Conservation (phyloP, 1,284 basidiomycete genomes). For the Cryptococcus amylolentus region DNA sequence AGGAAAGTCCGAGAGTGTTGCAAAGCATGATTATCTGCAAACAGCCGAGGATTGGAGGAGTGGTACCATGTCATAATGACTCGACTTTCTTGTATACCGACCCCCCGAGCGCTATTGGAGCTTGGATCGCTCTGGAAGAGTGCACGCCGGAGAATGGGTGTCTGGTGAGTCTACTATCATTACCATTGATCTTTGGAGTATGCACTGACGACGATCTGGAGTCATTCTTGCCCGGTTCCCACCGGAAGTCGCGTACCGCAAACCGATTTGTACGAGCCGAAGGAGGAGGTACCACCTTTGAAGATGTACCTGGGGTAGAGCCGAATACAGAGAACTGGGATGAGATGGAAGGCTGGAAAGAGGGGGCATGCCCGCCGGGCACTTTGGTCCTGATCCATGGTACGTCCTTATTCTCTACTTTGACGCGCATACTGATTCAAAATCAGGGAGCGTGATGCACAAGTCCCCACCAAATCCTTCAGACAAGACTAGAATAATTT, state of each 20-base stretch:
- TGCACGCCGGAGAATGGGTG: conserved; percentile 83
- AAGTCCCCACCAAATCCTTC: conserved; percentile 75
- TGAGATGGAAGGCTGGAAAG: conserved; percentile 61
- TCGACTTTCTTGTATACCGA: conserved; percentile 70
- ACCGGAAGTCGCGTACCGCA: conserved; percentile 65
- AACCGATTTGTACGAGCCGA: conserved; percentile 78
- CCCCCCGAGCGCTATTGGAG: conserved; percentile 85
- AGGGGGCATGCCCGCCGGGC: conserved; percentile 70
- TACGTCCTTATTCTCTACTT: conserved; percentile 12
- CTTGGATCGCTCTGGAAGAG: conserved; percentile 91
- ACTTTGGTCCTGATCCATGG: conserved; percentile 77
- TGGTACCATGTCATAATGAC: conserved; percentile 60
- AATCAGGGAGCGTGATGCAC: conserved; percentile 74
- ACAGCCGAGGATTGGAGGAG: conserved; percentile 80
- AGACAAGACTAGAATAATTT: conserved; percentile 72
- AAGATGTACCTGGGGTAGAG: conserved; percentile 55
- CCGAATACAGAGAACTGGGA: conserved; percentile 54
- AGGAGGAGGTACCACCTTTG: conserved; percentile 65
- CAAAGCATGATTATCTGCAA: conserved; percentile 96
- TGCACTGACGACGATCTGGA: conserved; percentile 9
- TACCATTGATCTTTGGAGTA: background rate
- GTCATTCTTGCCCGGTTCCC: conserved; percentile 88
- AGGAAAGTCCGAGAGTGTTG: conserved; percentile 77
- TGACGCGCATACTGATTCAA: background rate
- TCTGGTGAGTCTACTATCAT: conserved; percentile 50